phyloP scores from a whole-genome alignment of 2,329 filamentous ascomycete species.

The Botrytis aclada region DNA sequence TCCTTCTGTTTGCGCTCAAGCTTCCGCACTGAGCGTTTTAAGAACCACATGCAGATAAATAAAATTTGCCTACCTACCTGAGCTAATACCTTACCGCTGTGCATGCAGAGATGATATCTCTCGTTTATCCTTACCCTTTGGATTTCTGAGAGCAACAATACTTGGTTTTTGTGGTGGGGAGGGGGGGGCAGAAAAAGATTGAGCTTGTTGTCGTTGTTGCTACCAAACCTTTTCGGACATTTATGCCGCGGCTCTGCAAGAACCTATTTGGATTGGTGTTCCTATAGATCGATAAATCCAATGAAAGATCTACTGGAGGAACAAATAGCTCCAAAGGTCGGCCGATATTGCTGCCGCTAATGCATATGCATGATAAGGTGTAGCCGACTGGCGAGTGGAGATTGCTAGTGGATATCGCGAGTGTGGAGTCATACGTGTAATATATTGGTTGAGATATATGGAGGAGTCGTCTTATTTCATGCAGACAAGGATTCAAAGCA shows the following conservation, averaged over 20 bases:
- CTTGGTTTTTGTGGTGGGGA: not conserved
- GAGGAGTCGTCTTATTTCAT: not conserved
- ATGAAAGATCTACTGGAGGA: slow-evolving; percentile 1
- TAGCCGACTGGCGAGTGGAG: not conserved
- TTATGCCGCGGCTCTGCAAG: not conserved
- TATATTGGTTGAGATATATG: not conserved
- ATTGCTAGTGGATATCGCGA: not conserved
- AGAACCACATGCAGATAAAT: slow-evolving; percentile 5
- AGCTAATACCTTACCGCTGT: slow-evolving; percentile 1
- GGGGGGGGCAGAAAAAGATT: not conserved
- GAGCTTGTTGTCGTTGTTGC: not conserved
- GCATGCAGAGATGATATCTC: slow-evolving; percentile 4
- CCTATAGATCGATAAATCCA: not conserved
- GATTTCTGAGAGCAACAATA: not conserved
- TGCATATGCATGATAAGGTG: not conserved
- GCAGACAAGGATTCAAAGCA: not conserved
- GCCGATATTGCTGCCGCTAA: not conserved
- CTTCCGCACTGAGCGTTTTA: slow-evolving; percentile 8
- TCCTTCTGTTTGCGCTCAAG: slow-evolving; percentile 9
- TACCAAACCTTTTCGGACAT: not conserved
- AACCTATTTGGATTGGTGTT: not conserved
- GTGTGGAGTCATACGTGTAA: not conserved
- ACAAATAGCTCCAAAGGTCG: not conserved
- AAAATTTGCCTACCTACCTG: not conserved
- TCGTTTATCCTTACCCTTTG: not conserved